Conservation (phyloP, 2,329 filamentous ascomycete genomes). For the Penicillium brasilianum region DNA sequence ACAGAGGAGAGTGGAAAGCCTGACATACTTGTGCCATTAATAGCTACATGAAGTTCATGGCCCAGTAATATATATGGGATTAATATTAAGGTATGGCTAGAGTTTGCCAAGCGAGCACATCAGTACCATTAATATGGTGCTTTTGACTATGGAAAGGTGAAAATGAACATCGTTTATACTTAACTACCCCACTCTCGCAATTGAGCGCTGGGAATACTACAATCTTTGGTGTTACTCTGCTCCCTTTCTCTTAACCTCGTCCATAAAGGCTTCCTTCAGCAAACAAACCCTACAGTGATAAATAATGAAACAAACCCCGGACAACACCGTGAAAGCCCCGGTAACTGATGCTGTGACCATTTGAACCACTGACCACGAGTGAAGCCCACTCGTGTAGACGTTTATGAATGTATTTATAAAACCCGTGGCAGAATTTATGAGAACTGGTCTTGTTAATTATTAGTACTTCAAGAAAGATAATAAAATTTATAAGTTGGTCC, state of each 20-base stretch:
- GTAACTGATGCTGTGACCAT: constrained; percentile 4
- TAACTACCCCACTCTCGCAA: neutral
- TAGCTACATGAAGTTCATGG: neutral
- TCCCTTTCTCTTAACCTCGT: neutral
- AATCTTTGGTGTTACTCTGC: neutral
- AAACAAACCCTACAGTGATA: neutral
- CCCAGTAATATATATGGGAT: neutral
- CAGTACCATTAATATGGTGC: neutral
- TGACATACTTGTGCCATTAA: neutral
- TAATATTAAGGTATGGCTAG: neutral
- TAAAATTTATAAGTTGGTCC: neutral
- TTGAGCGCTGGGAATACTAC: neutral
- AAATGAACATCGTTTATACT: neutral
- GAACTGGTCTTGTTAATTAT: constrained; percentile 1
- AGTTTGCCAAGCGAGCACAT: neutral
- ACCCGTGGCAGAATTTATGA: constrained; percentile 4
- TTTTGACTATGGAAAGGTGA: neutral
- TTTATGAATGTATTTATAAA: constrained; percentile 5
- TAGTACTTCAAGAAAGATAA: neutral
- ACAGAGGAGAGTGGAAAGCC: neutral
- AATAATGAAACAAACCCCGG: neutral
- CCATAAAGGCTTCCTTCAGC: constrained; percentile 1
- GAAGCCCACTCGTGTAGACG: neutral
- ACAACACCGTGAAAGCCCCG: neutral
- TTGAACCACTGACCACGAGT: neutral